Conservation (phyloP, 495 filamentous ascomycete genomes). For the Penicillium argentinense region DNA sequence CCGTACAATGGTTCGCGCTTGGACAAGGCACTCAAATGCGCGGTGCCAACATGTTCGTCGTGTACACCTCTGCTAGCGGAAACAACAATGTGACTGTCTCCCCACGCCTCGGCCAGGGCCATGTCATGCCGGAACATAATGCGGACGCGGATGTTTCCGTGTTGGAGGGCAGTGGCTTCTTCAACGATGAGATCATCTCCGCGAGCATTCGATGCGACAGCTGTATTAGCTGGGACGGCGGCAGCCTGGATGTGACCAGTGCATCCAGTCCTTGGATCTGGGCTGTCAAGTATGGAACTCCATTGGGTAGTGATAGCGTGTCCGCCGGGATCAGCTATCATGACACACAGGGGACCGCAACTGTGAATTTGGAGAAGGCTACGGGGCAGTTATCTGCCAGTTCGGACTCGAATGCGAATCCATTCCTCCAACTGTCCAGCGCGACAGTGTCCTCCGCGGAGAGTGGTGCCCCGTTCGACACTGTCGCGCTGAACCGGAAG, state of each 20-base stretch:
- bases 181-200: slow-evolving; percentile 53
- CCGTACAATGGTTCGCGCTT: slow-evolving; percentile 63
- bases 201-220: slow-evolving; percentile 63
- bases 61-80: slow-evolving; percentile 54
- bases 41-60: slow-evolving; percentile 66
- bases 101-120: slow-evolving; percentile 52
- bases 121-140: slow-evolving; percentile 55
- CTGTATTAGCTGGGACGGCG: slow-evolving; percentile 58
- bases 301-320: slow-evolving; percentile 53
- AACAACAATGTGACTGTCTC: slow-evolving; percentile 62
- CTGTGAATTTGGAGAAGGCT: slow-evolving; percentile 15
- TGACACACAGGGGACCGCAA: slow-evolving; percentile 27
- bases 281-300: slow-evolving; percentile 56
- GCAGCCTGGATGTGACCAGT: slow-evolving; percentile 41
- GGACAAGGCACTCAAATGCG: slow-evolving; percentile 64
- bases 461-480: background rate
- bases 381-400: slow-evolving; percentile 30
- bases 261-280: slow-evolving; percentile 61
- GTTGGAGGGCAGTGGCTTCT: slow-evolving; percentile 58
- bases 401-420: slow-evolving; percentile 45
- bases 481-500: slow-evolving; percentile 12
- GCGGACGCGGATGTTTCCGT: slow-evolving; percentile 50
- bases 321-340: slow-evolving; percentile 58
- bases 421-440: slow-evolving; percentile 39
- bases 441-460: background rate